Percentiles rank a stretch among this genome's conserved stretches.
Conservation (phyloP, 495 filamentous ascomycete species). For the Daldinia decipiens region DNA sequence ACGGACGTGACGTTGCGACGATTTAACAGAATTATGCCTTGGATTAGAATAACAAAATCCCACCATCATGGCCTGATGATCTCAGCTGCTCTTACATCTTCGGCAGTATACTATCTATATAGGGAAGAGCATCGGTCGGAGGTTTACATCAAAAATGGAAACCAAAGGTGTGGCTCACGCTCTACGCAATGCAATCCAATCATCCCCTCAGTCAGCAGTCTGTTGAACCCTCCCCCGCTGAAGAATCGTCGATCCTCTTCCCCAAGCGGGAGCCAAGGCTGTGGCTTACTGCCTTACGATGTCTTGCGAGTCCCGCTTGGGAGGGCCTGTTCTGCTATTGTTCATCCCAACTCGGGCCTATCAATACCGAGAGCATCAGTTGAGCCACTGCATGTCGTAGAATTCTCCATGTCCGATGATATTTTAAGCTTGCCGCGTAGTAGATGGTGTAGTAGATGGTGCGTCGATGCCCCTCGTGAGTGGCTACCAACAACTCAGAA, state of each 20-base stretch:
- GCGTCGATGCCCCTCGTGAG: constrained; percentile 2
- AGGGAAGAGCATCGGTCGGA: no score
- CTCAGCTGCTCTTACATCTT: constrained; percentile 10
- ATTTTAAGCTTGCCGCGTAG: not conserved
- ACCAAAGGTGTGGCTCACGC: constrained; percentile 30
- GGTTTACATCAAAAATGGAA: constrained; percentile 18
- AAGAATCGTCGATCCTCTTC: constrained; percentile 37
- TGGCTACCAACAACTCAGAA: constrained; percentile 6
- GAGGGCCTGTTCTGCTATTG: constrained; percentile 14
- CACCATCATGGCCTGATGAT: not conserved
- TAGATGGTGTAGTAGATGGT: constrained; percentile 14
- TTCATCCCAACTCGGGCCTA: constrained; percentile 26
- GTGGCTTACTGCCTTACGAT: constrained; percentile 38
- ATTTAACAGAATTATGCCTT: not conserved
- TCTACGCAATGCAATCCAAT: constrained; percentile 24
- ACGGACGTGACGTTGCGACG: constrained; percentile 37
- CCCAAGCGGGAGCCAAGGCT: constrained; percentile 30
- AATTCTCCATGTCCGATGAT: constrained; percentile 1
- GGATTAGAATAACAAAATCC: constrained; percentile 11
- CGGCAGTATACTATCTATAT: constrained; percentile 24
- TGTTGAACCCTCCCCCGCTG: constrained; percentile 5
- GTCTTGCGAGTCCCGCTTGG: constrained; percentile 36
- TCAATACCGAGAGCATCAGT: not conserved
- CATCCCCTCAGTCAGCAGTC: not conserved
- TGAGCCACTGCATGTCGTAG: not conserved